These are phyloP conservation scores for Tetrastigma voinierianum DNA, from an alignment of 164 flowering plant species.

Conservation along the genomic window DNA sequence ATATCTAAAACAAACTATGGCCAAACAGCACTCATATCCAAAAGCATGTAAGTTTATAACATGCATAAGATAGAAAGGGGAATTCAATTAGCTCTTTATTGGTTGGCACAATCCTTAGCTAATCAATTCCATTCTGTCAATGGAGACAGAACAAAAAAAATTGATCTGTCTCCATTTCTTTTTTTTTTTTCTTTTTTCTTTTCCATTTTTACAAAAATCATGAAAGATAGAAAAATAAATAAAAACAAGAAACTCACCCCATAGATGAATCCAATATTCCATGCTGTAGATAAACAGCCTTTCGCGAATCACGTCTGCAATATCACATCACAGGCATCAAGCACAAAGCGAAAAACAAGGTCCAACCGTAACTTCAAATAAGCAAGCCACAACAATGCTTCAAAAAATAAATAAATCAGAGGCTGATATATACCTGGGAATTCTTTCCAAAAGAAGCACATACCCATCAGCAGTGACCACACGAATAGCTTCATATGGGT, in stretches of 20 bases:
- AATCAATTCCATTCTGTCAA: no score
- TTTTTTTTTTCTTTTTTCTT: no score
- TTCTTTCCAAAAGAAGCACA: slow-evolving; percentile 90
- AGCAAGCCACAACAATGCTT: not conserved
- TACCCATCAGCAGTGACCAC: slow-evolving; percentile 95
- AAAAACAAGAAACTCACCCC: slow-evolving; percentile 64
- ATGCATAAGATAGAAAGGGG: no score
- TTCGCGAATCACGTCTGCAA: slow-evolving; percentile 82
- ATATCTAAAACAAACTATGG: no score
- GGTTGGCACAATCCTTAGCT: no score
- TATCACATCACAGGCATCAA: slow-evolving; percentile 14
- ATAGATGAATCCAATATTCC: slow-evolving; percentile 93
- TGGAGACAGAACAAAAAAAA: no score
- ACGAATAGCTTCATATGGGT: slow-evolving; percentile 94
- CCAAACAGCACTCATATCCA: no score
- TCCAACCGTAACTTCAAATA: not conserved
- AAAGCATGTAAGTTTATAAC: no score
- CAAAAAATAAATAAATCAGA: not conserved
- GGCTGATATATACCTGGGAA: slow-evolving; percentile 62
- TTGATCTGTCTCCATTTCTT: no score
- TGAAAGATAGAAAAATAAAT: not conserved
- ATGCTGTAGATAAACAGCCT: slow-evolving; percentile 89
- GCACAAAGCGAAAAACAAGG: slow-evolving; percentile 7
- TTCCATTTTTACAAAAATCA: no score
- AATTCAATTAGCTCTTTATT: no score